A percentile compares a stretch with the other conserved stretches of the same genome.
Conservation (phyloP, 805 yeast species). For the Ogataea angusta region DNA sequence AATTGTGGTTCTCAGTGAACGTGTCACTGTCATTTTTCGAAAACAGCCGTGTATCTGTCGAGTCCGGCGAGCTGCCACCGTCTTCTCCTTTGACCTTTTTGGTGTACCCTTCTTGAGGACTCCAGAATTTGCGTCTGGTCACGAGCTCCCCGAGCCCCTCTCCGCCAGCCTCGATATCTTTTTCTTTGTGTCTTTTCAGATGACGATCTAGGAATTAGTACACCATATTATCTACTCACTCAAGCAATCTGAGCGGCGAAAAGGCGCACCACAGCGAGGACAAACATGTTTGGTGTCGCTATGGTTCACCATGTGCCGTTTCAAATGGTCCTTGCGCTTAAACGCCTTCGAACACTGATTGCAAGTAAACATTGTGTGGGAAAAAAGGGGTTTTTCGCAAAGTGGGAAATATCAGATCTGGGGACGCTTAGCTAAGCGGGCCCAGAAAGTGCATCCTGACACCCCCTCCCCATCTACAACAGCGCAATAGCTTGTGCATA, state of each 20-base stretch:
- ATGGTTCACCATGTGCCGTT: conserved; percentile 18
- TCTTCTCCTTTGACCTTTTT: conserved; percentile 1
- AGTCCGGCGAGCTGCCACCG: background rate
- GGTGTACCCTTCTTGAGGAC: conserved; percentile 2
- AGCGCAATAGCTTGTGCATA: background rate
- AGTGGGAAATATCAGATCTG: background rate
- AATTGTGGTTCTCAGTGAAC: background rate
- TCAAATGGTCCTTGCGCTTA: conserved; percentile 20
- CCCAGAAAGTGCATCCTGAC: background rate
- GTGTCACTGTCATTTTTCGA: conserved; percentile 7
- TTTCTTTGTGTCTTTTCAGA: conserved; percentile 14
- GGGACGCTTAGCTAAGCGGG: background rate
- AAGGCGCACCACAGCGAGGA: conserved; percentile 12
- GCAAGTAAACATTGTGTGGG: conserved; percentile 9
- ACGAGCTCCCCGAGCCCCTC: conserved; percentile 11
- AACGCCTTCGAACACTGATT: conserved; percentile 15
- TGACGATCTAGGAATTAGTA: conserved; percentile 15
- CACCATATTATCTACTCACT: conserved; percentile 7
- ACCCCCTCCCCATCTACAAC: background rate
- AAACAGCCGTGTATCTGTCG: conserved; percentile 7
- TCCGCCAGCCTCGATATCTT: conserved; percentile 18
- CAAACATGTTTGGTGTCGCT: conserved; percentile 7
- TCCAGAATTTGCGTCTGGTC: conserved; percentile 9
- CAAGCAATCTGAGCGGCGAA: conserved; percentile 14
- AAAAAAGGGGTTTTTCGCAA: conserved; percentile 1